Base-by-base conservation (phyloP, 2,329 filamentous ascomycete species). In the Colletotrichum somersetense region DNA sequence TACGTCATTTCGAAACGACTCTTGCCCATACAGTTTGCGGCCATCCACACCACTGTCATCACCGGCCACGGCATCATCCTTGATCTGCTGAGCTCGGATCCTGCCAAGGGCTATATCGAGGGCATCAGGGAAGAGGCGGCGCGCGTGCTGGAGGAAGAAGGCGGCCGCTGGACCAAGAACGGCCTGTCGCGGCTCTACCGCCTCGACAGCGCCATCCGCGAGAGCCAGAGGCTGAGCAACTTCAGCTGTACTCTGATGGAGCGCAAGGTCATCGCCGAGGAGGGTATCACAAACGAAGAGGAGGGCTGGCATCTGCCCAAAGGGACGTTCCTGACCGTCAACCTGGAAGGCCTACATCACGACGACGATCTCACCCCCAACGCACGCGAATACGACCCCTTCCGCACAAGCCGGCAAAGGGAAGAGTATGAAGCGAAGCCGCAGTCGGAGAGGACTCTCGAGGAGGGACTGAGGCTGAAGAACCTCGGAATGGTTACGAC, bases 21-120 rank as follows among this genome's bases (percentile, higher is more conserved):
- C 6, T 79, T 91, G 46, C 86, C 88, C 0, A 80, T 91, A 55
- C 86, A 89, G 76, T 89, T 90, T 71, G 88, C 88, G 3, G 85
- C 87, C 23, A 88, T 89, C 35, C 88, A 90, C 78, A 90, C 88
- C 1, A 89, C 88, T 0, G 83, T 85, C 8, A 75, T 89, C 16
- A 89, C 88, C 0, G 83, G 84, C 3, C 84, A 85, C 57, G 83
- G 83, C 44, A 79, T 83, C 42, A 75, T 88, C 63, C 75, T 88
- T 12, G 86, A 89, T 69, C 76, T 89, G 8, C 77, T 87, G 46
- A 77, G 82, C 1, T 80, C 84, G 0, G 77, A 82, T 6, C 80
- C 82, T 0, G 73, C 78, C 1, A 77, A 77, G 48, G 74, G 75
- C 1, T 82, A 80, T 30, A 65, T 86, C 5, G 81, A 82, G 3